phyloP scores from a whole-genome alignment of 2,329 filamentous ascomycete genomes.

The Aureobasidium zeae region DNA sequence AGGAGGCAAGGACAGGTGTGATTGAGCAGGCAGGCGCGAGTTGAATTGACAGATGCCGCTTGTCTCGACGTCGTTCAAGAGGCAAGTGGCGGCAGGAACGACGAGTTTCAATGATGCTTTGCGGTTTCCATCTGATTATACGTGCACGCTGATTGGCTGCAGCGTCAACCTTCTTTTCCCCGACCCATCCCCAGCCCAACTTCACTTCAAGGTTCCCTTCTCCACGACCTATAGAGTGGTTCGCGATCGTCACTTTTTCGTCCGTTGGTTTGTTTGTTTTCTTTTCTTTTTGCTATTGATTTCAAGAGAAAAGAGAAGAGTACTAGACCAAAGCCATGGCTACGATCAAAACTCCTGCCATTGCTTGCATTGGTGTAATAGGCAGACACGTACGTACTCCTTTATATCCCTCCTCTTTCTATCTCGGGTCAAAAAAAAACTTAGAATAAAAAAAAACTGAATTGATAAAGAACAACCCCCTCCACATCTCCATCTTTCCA shows the following conservation, averaged over 20 bases:
- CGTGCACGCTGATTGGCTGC: constrained; percentile 3
- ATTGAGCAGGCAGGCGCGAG: not conserved
- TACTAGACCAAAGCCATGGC: constrained; percentile 1
- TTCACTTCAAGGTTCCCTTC: too few species aligned
- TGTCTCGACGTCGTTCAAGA: constrained; percentile 5
- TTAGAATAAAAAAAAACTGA: too few species aligned
- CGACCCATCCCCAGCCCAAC: not conserved
- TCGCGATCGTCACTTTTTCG: not conserved
- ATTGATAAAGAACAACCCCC: constrained; percentile 71
- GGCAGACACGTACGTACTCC: constrained; percentile 66
- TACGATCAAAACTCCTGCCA: constrained; percentile 51
- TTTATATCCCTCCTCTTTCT: not conserved
- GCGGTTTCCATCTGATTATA: constrained; percentile 1
- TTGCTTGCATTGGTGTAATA: constrained; percentile 89
- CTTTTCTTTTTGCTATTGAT: too few species aligned
- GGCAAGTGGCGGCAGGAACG: constrained; percentile 5
- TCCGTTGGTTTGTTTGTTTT: constrained; percentile 9
- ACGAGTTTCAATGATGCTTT: constrained; percentile 16
- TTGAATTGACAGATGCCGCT: too few species aligned
- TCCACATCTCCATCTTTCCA: constrained; percentile 86
- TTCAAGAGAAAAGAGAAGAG: not conserved
- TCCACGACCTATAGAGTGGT: too few species aligned
- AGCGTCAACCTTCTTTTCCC: not conserved
- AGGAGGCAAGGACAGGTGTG: constrained; percentile 7
- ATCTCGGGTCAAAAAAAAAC: not conserved